A percentile compares a stretch with the other conserved stretches of the same genome.
Evolutionary conservation across 2,329 filamentous ascomycete genomes (phyloP).

Genomic region (Magnaporthiopsis incrustans): DNA sequence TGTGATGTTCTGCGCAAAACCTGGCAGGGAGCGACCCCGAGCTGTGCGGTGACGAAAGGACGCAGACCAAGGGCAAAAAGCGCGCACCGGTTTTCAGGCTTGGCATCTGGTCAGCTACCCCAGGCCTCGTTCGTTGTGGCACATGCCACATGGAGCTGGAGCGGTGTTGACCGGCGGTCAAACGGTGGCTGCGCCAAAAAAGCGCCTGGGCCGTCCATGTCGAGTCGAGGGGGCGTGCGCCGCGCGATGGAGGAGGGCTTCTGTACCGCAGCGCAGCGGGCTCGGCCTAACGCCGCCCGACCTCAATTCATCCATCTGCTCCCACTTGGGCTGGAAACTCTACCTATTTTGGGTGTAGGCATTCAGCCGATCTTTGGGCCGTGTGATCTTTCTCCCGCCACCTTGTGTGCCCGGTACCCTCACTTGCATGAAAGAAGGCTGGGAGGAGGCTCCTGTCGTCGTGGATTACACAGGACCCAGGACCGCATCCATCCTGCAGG

Average conservation of each 20-base stretch:
- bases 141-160: not conserved
- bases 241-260: not conserved
- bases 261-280: not conserved
- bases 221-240: not conserved
- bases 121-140: not conserved
- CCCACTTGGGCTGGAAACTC: not conserved
- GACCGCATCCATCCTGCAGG: not conserved
- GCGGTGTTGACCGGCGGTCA: not conserved
- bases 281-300: not conserved
- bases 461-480: not conserved
- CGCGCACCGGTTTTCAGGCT: not conserved
- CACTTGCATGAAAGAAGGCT: not conserved
- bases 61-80: not conserved
- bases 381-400: not conserved
- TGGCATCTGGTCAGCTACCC: not conserved
- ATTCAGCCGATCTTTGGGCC: not conserved
- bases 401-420: not conserved
- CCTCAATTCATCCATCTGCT: no score
- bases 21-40: not conserved
- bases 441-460: no score
- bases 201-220: not conserved
- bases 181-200: not conserved
- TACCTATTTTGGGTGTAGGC: not conserved
- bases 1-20: not conserved
- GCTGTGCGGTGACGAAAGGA: not conserved